Evolutionary conservation across 139 green algal species (phyloP).

Genomic region (Chlamydomonas urium): DNA sequence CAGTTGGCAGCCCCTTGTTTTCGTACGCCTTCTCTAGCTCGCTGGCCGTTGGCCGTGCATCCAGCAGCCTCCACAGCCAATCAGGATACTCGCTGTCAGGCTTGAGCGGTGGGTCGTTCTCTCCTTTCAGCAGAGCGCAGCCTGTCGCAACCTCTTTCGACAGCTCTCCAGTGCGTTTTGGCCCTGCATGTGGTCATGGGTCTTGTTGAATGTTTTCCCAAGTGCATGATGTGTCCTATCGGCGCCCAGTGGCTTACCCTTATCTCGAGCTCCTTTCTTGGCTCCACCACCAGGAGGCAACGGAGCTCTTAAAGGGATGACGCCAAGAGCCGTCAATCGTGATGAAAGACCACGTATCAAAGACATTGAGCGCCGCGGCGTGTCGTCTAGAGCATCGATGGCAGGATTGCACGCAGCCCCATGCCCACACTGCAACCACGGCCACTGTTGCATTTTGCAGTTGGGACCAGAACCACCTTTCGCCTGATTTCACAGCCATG

Average conservation of each 20-base stretch:
- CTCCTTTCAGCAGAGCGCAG: constrained; percentile 48
- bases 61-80: constrained; percentile 52
- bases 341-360: neutral
- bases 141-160: constrained; percentile 42
- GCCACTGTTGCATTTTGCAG: too few species aligned
- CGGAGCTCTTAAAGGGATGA: neutral
- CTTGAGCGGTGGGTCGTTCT: constrained; percentile 45
- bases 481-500: too few species aligned
- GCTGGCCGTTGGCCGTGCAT: constrained; percentile 31
- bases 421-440: too few species aligned
- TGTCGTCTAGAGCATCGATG: too few species aligned
- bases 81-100: constrained; percentile 54
- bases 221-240: too few species aligned
- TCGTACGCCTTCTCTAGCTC: constrained; percentile 50
- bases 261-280: neutral
- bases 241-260: neutral
- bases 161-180: constrained; percentile 34
- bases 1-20: too few species aligned
- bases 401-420: too few species aligned
- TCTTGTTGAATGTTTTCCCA: neutral
- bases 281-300: neutral
- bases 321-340: neutral
- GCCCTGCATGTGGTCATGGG: constrained; percentile 29
- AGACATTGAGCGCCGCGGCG: too few species aligned
- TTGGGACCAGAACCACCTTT: too few species aligned